Evolutionary conservation across 129 eudicot genomes (phyloP).

Genomic region (Chrysanthemum lavandulifolium): DNA sequence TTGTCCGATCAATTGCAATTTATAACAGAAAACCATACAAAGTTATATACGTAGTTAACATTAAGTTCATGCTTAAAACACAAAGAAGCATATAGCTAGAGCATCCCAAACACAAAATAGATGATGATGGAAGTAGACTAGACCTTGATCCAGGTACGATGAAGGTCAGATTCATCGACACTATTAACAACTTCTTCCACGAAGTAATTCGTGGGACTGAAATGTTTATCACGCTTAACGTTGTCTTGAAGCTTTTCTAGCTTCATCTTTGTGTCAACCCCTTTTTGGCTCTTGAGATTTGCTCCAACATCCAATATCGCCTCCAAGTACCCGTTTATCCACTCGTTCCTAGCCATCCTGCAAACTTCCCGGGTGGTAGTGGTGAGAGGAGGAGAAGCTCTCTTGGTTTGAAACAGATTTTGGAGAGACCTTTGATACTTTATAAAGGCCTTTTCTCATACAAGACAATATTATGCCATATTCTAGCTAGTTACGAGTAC

Average conservation of each 20-base stretch:
- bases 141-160: slow-evolving; percentile 85
- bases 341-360: slow-evolving; percentile 55
- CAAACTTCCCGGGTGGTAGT: slow-evolving; percentile 25
- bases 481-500: slow-evolving; percentile 13
- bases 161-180: slow-evolving; percentile 77
- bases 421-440: slow-evolving; percentile 28
- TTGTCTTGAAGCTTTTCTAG: slow-evolving; percentile 44
- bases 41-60: background rate
- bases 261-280: slow-evolving; percentile 49
- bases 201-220: slow-evolving; percentile 76
- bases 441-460: slow-evolving; percentile 34
- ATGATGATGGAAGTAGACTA: slow-evolving; percentile 6
- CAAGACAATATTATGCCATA: slow-evolving; percentile 32
- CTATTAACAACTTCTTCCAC: slow-evolving; percentile 78
- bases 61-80: slow-evolving; percentile 5
- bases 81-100: background rate
- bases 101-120: slow-evolving; percentile 10
- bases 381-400: slow-evolving; percentile 7
- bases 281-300: slow-evolving; percentile 34
- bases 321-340: slow-evolving; percentile 78
- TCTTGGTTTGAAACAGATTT: slow-evolving; percentile 35
- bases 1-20: no score
- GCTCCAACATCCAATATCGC: slow-evolving; percentile 66
- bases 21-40: background rate
- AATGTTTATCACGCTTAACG: slow-evolving; percentile 44